These are phyloP conservation scores for Pythium vanterpoolii DNA, from an alignment of 352 stramenopile genomes.

Conservation along the genomic window DNA sequence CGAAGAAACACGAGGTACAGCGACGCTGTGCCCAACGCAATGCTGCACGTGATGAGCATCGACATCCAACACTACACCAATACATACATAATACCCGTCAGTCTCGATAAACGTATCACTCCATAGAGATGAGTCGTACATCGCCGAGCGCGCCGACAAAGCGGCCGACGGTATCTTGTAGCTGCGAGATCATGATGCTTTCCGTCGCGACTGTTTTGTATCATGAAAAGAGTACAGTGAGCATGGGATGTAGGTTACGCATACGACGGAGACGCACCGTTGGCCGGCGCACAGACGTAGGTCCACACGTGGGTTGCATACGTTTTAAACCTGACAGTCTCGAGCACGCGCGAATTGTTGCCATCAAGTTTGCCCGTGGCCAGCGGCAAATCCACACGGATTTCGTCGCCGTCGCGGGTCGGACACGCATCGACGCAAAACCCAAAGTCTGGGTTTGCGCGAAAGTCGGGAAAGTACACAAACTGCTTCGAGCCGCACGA, in stretches of 20 bases:
- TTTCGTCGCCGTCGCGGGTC: constrained; percentile 27
- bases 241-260: not conserved
- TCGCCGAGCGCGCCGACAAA: constrained; percentile 77
- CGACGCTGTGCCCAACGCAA: constrained; percentile 51
- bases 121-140: constrained; percentile 24
- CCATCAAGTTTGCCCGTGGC: constrained; percentile 18
- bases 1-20: constrained; percentile 69
- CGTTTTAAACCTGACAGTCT: constrained; percentile 53
- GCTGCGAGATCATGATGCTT: constrained; percentile 54
- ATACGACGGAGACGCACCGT: constrained; percentile 29
- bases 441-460: constrained; percentile 71
- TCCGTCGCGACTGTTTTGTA: constrained; percentile 40
- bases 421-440: constrained; percentile 69
- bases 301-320: constrained; percentile 66
- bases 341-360: constrained; percentile 34
- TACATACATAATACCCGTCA: not conserved
- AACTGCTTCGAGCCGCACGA: constrained; percentile 45
- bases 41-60: constrained; percentile 53
- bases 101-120: not conserved
- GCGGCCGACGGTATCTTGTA: constrained; percentile 67
- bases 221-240: not conserved
- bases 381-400: constrained; percentile 58
- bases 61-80: constrained; percentile 55
- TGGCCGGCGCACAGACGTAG: constrained; percentile 60
- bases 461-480: constrained; percentile 76